A percentile compares a stretch with the other conserved stretches of the same genome.
phyloP scores from a whole-genome alignment of 495 filamentous ascomycete species.

The Penicillium angulare region DNA sequence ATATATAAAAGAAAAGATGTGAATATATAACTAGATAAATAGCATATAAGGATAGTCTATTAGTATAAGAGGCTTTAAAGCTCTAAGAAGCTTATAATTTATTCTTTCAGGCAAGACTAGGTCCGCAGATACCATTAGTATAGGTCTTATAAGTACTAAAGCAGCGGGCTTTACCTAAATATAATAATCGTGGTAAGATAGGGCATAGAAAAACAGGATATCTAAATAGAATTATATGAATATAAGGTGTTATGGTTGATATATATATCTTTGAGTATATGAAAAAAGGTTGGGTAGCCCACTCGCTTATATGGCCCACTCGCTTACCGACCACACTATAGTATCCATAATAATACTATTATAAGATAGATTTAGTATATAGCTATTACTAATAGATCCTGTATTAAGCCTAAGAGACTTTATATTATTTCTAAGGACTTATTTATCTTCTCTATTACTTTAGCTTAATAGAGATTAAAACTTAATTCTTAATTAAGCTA shows the following conservation, averaged over 20 bases:
- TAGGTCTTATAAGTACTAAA: not conserved
- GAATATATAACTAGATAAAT: not conserved
- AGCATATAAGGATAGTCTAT: not conserved
- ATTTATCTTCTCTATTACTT: no score
- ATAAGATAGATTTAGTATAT: no score
- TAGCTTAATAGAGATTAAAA: no score
- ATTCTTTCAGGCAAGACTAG: not conserved
- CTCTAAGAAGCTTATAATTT: not conserved
- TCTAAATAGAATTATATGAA: not conserved
- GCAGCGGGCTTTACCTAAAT: not conserved
- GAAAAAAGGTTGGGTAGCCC: not conserved
- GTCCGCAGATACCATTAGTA: not conserved
- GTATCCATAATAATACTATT: no score
- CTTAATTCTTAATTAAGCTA: no score
- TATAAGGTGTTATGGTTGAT: not conserved
- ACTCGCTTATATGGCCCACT: not conserved
- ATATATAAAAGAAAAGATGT: no score
- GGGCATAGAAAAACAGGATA: not conserved
- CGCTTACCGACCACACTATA: not conserved
- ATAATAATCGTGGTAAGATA: not conserved
- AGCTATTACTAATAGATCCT: no score
- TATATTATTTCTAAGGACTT: no score
- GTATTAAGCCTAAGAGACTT: no score
- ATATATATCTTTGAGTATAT: not conserved
- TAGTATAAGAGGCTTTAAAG: not conserved